Evolutionary conservation across 2,329 filamentous ascomycete genomes (phyloP).

Genomic region (Monilinia polystroma): DNA sequence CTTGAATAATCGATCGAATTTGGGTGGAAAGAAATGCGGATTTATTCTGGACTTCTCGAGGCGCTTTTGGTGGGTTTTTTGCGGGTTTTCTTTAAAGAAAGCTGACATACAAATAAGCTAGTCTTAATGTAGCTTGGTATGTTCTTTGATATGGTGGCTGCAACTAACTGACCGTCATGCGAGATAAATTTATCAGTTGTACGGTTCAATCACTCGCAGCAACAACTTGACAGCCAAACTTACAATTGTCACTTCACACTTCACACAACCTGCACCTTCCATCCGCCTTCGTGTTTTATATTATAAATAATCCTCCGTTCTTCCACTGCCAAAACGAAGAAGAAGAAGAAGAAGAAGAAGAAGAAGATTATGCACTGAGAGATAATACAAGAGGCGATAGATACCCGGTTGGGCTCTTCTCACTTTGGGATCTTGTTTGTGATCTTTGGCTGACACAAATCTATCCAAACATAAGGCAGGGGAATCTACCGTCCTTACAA

Average conservation of each 20-base stretch:
- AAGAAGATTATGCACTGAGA: conserved; percentile 37
- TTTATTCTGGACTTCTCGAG: conserved; percentile 19
- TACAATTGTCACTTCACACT: conserved; percentile 11
- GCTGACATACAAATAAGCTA: conserved; percentile 8
- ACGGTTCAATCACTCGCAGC: neutral
- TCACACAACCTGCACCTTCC: too few relatives aligned
- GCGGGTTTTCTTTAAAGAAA: conserved; percentile 17
- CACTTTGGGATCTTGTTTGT: conserved; percentile 39
- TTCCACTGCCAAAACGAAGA: neutral
- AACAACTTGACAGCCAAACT: conserved; percentile 2
- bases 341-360: conserved; percentile 1
- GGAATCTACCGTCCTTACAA: conserved; percentile 37
- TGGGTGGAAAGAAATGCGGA: conserved; percentile 8
- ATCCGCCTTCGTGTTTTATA: neutral
- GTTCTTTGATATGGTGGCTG: conserved; percentile 3
- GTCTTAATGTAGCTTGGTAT: neutral
- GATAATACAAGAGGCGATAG: conserved; percentile 39
- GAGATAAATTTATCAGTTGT: conserved; percentile 20
- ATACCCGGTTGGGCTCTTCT: conserved; percentile 43
- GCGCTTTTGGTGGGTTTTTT: conserved; percentile 12
- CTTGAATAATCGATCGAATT: conserved; percentile 1
- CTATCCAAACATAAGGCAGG: conserved; percentile 39
- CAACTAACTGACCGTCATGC: conserved; percentile 20
- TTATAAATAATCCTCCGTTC: neutral
- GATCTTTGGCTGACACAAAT: conserved; percentile 43